These are phyloP conservation scores for Kockiozyma suomiensis DNA, from an alignment of 805 yeast genomes.

Conservation along the genomic window DNA sequence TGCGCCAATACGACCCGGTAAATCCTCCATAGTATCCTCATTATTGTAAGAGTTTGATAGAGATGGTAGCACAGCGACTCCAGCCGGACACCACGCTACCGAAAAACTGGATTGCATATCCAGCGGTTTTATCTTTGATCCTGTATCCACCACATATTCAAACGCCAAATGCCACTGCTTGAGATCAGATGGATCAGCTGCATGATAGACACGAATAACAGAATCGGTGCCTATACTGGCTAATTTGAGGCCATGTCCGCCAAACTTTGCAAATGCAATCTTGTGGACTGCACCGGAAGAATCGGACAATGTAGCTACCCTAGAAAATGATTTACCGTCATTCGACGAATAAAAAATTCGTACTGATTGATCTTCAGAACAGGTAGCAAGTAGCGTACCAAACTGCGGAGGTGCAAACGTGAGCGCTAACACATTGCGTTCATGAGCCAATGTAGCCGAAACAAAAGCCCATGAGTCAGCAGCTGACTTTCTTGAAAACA, in stretches of 20 bases:
- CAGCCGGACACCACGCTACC: slow-evolving; percentile 31
- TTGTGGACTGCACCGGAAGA: slow-evolving; percentile 87
- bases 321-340: slow-evolving; percentile 83
- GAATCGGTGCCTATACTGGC: slow-evolving; percentile 93
- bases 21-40: neutral
- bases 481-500: slow-evolving; percentile 60
- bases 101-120: slow-evolving; percentile 29
- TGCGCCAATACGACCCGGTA: slow-evolving; percentile 52
- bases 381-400: slow-evolving; percentile 82
- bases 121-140: neutral
- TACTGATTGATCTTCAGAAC: slow-evolving; percentile 86
- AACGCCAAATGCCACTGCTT: slow-evolving; percentile 77
- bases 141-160: slow-evolving; percentile 50
- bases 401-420: slow-evolving; percentile 96
- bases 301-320: slow-evolving; percentile 76
- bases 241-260: slow-evolving; percentile 74
- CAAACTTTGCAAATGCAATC: slow-evolving; percentile 79
- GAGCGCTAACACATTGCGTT: slow-evolving; percentile 76
- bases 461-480: slow-evolving; percentile 67
- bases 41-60: neutral
- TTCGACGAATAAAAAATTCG: slow-evolving; percentile 90
- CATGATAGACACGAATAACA: slow-evolving; percentile 78
- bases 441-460: slow-evolving; percentile 69
- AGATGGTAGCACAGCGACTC: slow-evolving; percentile 6
- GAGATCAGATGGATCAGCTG: slow-evolving; percentile 85